Conservation (phyloP, 805 yeast species). For the Saturnispora bothae region DNA sequence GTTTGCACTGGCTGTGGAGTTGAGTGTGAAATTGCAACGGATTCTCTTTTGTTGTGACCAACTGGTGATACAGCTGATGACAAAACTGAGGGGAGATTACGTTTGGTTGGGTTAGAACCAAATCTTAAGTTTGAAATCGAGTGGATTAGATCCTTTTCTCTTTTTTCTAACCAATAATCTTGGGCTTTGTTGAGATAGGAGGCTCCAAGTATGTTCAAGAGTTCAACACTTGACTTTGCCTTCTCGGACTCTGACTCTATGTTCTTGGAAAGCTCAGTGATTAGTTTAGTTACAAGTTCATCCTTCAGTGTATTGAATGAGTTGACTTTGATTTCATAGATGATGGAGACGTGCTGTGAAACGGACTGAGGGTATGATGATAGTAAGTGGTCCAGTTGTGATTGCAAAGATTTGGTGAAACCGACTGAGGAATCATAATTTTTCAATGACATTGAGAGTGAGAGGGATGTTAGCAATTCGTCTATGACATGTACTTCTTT, state of each 20-base stretch:
- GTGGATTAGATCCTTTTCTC: conserved; percentile 5
- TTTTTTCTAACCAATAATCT: conserved; percentile 3
- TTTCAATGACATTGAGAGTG: conserved; percentile 38
- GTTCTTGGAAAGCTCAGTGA: conserved; percentile 14
- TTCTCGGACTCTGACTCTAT: conserved; percentile 13
- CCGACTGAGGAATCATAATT: conserved; percentile 35
- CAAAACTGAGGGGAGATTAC: neutral
- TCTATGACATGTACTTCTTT: conserved; percentile 25
- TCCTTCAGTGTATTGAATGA: conserved; percentile 20
- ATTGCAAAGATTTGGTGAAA: conserved; percentile 17
- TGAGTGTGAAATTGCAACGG: conserved; percentile 1
- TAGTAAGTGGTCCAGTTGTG: conserved; percentile 14
- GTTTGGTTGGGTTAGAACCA: conserved; percentile 8
- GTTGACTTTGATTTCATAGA: conserved; percentile 13
- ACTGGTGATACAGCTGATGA: neutral
- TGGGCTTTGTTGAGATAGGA: conserved; percentile 1
- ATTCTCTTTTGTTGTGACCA: conserved; percentile 7
- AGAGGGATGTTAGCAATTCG: conserved; percentile 40
- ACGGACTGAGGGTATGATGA: conserved; percentile 14
- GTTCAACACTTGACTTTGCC: conserved; percentile 4
- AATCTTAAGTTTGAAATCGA: conserved; percentile 6
- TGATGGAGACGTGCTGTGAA: conserved; percentile 13
- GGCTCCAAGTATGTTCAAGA: conserved; percentile 3
- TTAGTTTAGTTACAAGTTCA: conserved; percentile 14
- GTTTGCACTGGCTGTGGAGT: conserved; percentile 3